Base-by-base conservation (phyloP, 1,284 basidiomycete species). In the Hemileia vastatrix region DNA sequence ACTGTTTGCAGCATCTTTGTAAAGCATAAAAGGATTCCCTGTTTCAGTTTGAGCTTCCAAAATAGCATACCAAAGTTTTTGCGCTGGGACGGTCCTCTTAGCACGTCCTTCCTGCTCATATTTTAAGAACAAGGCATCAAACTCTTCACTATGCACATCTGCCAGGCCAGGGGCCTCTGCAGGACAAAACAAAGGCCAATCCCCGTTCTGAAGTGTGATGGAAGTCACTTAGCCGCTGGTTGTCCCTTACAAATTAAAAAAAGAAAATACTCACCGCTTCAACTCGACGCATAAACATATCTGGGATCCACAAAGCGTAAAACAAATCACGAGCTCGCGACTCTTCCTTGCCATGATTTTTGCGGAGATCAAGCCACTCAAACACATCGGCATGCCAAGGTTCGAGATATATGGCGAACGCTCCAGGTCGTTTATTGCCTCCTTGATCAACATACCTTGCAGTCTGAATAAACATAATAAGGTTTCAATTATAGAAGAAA, bases 291-390 rank as follows among this genome's bases (percentile, higher is more conserved):
- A 76, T 76, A 65, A 99, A 99, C 59, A 99, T 85, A 78, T 99
- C 93, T 43, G 91, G 84, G 69, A 97, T 88, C 94, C 95, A 99
- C 49, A 99, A 85, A 1, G 94, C 95, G 76, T 96, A 96, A 82
- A 99, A 99, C 23, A 99, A 81, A 77, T 98, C 95, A 60, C 95
- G 86, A 31, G 95, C 95, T 68, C 95, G 89, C 58, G 86, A 85
- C 78, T 99, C 94, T 78, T 99, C 95, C 78, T 98, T 98, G 64
- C 95, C 95, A 73, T 98, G 95, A 78, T 98, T 99, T 83, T 98
- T 98, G 73, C 95, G 84, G 51, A 99, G 82, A 77, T 98, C 94
- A 68, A 98, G 82, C 82, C 98, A 97, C 69, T 97, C 94, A 71
- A 97, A 97, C 71, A 99, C 79, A 77, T 99, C 95, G 36, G 90